Percentiles rank a stretch among this genome's conserved stretches.
phyloP scores from a whole-genome alignment of 352 stramenopile genomes.

The Globisporangium irregulare region DNA sequence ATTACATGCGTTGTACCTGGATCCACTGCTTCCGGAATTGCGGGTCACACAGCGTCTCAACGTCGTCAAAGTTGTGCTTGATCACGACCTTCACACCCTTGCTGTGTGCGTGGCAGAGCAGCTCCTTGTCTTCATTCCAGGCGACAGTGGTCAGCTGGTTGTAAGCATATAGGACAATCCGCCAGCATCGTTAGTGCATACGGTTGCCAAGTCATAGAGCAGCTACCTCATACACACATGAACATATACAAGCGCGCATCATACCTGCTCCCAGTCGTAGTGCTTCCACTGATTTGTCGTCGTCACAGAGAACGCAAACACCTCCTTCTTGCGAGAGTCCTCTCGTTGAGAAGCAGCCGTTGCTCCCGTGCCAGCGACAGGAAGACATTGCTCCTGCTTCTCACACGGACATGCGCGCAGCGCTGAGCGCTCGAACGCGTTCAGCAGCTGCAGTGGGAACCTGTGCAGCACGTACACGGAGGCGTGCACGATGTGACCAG shows the following conservation, averaged over 20 bases:
- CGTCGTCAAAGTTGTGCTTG: slow-evolving; percentile 77
- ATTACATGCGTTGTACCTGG: slow-evolving; percentile 15
- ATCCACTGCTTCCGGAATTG: slow-evolving; percentile 53
- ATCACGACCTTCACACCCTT: slow-evolving; percentile 79
- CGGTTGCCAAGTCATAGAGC: background rate
- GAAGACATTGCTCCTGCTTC: slow-evolving; percentile 47
- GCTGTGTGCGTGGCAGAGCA: slow-evolving; percentile 78
- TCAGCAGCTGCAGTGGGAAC: slow-evolving; percentile 22
- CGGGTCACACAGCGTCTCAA: slow-evolving; percentile 56
- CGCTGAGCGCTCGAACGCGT: slow-evolving; percentile 27
- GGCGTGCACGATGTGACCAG: background rate
- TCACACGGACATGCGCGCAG: slow-evolving; percentile 52
- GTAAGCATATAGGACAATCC: background rate
- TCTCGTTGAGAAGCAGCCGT: background rate
- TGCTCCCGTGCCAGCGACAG: slow-evolving; percentile 22
- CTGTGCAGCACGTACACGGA: slow-evolving; percentile 21
- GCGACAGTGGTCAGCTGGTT: slow-evolving; percentile 70
- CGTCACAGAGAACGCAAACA: slow-evolving; percentile 77
- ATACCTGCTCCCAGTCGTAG: slow-evolving; percentile 74
- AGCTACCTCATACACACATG: background rate
- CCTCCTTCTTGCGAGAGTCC: slow-evolving; percentile 34
- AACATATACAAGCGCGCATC: background rate
- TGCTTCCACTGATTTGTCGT: slow-evolving; percentile 62
- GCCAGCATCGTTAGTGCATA: background rate
- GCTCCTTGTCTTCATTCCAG: slow-evolving; percentile 80